phyloP scores from a whole-genome alignment of 768 basidiomycete genomes.

The Podaxis pistillaris region DNA sequence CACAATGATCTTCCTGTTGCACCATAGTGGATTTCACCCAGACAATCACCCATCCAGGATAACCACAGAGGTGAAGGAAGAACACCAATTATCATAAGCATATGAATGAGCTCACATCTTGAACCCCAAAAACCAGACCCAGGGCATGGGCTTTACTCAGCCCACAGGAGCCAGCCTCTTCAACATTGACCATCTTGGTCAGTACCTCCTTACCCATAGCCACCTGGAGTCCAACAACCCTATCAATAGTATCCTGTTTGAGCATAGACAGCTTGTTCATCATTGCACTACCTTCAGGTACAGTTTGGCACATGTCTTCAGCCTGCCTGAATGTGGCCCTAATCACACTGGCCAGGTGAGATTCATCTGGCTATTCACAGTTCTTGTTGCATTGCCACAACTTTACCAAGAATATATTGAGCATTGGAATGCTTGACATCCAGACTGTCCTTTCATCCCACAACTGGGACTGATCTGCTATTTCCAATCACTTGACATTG shows the following conservation, averaged over 20 bases:
- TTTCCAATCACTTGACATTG: neutral
- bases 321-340: fast-evolving
- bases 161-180: too few relatives aligned
- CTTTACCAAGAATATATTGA: neutral
- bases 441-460: neutral
- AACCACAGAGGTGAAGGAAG: too few relatives aligned
- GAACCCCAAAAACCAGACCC: too few relatives aligned
- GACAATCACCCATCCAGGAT: too few relatives aligned
- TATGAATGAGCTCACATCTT: too few relatives aligned
- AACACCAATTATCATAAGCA: too few relatives aligned
- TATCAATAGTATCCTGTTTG: neutral
- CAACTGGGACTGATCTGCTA: neutral
- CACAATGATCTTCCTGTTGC: neutral
- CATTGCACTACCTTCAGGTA: neutral
- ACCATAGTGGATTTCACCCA: neutral
- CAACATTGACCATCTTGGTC: neutral
- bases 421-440: neutral
- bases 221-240: neutral
- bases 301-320: neutral
- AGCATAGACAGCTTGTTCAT: neutral
- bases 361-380: neutral
- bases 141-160: too few relatives aligned
- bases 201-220: neutral
- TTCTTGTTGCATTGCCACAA: neutral
- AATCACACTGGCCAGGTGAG: neutral